phyloP scores from a whole-genome alignment of 495 filamentous ascomycete species.

The Lepidopterella palustris region DNA sequence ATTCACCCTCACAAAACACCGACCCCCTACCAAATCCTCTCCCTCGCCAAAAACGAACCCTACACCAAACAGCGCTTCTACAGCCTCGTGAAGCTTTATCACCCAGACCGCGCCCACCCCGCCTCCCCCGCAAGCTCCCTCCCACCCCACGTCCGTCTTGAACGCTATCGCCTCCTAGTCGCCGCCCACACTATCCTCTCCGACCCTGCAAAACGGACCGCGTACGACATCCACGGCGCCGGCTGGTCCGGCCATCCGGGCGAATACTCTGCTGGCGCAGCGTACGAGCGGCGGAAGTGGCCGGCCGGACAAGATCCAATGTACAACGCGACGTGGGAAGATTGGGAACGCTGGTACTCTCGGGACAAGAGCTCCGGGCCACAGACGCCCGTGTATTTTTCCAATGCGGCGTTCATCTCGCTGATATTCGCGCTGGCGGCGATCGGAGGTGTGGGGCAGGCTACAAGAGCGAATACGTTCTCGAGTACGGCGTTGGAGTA shows the following conservation, averaged over 20 bases:
- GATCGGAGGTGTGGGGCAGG: constrained; percentile 62
- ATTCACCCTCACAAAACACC: constrained; percentile 39
- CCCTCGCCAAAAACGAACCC: constrained; percentile 51
- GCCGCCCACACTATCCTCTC: constrained; percentile 87
- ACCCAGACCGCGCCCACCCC: constrained; percentile 62
- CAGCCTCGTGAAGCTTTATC: constrained; percentile 89
- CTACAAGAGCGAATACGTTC: constrained; percentile 55
- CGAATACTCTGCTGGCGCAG: constrained; percentile 20
- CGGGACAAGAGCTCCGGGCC: constrained; percentile 44
- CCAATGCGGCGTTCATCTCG: constrained; percentile 66
- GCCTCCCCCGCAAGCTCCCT: constrained; percentile 26
- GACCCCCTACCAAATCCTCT: constrained; percentile 91
- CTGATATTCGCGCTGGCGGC: constrained; percentile 60
- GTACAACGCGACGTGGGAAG: constrained; percentile 94
- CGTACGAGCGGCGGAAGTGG: constrained; percentile 6
- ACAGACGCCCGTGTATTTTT: constrained; percentile 54
- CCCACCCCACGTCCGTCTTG: constrained; percentile 54
- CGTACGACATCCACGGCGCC: constrained; percentile 73
- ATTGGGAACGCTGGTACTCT: constrained; percentile 85
- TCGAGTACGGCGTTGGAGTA: constrained; percentile 54
- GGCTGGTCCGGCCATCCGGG: constrained; percentile 62
- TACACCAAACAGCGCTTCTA: constrained; percentile 83
- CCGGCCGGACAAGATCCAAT: constrained; percentile 45
- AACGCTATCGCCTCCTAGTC: constrained; percentile 82
- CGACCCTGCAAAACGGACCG: constrained; percentile 64